Percentiles rank a stretch among this genome's conserved stretches.
phyloP scores from a whole-genome alignment of 164 flowering plant genomes.

The Berberis thunbergii region DNA sequence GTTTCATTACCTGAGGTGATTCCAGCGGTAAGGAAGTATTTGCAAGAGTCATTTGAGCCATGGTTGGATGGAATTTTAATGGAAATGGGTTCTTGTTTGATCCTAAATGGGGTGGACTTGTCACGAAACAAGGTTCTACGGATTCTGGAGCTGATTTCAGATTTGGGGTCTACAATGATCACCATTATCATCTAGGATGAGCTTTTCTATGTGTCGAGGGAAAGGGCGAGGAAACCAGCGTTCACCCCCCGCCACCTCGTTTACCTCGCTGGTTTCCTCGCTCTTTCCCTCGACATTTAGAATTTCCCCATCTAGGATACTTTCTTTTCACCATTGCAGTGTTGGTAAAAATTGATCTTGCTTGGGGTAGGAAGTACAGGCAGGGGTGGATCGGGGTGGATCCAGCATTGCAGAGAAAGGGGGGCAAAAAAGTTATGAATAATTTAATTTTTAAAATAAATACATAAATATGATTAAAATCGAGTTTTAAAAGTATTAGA shows the following conservation, averaged over 20 bases:
- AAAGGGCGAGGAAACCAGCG: no score
- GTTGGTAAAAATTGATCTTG: conserved; percentile 69
- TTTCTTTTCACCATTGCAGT: conserved; percentile 78
- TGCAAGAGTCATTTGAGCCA: conserved; percentile 62
- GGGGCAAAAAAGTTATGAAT: no score
- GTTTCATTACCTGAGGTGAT: conserved; percentile 45
- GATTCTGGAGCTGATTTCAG: conserved; percentile 89
- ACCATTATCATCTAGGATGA: conserved; percentile 85
- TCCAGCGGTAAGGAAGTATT: conserved; percentile 43
- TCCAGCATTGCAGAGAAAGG: no score
- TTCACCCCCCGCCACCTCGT: no score
- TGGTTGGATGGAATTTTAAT: conserved; percentile 77
- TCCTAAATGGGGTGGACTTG: conserved; percentile 79
- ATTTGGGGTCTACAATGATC: conserved; percentile 83
- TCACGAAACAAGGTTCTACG: conserved; percentile 53
- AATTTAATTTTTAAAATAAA: no score
- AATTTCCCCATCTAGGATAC: conserved; percentile 88
- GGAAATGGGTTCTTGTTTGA: conserved; percentile 83
- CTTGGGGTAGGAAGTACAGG: conserved; percentile 81
- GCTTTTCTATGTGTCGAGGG: no score
- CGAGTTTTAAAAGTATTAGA: no score
- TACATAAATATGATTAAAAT: no score
- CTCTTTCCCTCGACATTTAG: no score
- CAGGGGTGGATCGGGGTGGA: no score
- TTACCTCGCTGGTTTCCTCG: no score